A percentile compares a stretch with the other conserved stretches of the same genome.
Evolutionary conservation across 805 yeast species (phyloP).

Genomic region (Cyberlindnera euphorbiiphila): DNA sequence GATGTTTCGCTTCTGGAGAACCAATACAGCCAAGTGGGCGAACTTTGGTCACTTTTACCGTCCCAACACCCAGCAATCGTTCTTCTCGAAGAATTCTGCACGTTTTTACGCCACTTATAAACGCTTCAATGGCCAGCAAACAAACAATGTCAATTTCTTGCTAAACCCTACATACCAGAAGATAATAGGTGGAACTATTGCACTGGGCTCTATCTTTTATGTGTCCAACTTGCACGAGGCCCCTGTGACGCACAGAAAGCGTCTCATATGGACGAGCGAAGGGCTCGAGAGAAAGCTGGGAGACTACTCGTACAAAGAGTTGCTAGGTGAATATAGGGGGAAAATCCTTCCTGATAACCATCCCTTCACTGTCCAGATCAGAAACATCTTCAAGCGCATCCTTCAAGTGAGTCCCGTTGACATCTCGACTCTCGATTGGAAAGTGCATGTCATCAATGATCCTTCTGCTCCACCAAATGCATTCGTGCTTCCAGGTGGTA

Average conservation of each 20-base stretch:
- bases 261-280: slow-evolving; percentile 70
- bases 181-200: slow-evolving; percentile 32
- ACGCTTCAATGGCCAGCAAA: slow-evolving; percentile 31
- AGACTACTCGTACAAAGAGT: slow-evolving; percentile 55
- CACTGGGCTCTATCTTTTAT: slow-evolving; percentile 36
- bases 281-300: slow-evolving; percentile 64
- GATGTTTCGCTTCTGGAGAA: slow-evolving; percentile 3
- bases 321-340: slow-evolving; percentile 49
- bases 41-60: slow-evolving; percentile 10
- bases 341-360: slow-evolving; percentile 58
- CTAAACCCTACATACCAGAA: slow-evolving; percentile 28
- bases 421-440: slow-evolving; percentile 52
- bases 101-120: slow-evolving; percentile 36
- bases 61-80: slow-evolving; percentile 8
- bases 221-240: slow-evolving; percentile 67
- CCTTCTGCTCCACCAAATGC: slow-evolving; percentile 87
- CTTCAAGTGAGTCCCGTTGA: slow-evolving; percentile 50
- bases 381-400: slow-evolving; percentile 59
- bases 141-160: slow-evolving; percentile 10
- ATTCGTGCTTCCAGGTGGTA: slow-evolving; percentile 93
- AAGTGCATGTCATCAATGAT: slow-evolving; percentile 72
- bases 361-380: slow-evolving; percentile 55
- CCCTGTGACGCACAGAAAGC: slow-evolving; percentile 68
- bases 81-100: slow-evolving; percentile 9
- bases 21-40: slow-evolving; percentile 1